Percentiles rank a stretch among this genome's conserved stretches.
Conservation (phyloP, 208 protist genomes). For the Wallacemonas collosoma region DNA sequence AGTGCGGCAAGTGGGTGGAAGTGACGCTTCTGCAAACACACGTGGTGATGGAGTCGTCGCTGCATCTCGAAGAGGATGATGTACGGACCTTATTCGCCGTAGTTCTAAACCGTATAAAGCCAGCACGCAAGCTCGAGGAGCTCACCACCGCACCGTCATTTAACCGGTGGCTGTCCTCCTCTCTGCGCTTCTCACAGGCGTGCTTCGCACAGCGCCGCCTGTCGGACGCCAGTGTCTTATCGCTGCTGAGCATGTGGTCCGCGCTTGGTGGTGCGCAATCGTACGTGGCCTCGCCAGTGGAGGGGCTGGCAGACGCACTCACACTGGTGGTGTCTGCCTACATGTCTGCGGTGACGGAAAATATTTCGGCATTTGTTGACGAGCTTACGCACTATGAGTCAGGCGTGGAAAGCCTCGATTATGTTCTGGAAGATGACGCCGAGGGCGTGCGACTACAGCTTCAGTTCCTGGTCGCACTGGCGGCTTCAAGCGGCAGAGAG, state of each 20-base stretch:
- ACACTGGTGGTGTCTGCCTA: slow-evolving; percentile 27
- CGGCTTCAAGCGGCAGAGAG: slow-evolving; percentile 37
- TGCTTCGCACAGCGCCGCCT: slow-evolving; percentile 32
- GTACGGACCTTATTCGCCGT: slow-evolving; percentile 34
- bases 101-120: slow-evolving; percentile 64
- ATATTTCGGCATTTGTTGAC: background rate
- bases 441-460: slow-evolving; percentile 48
- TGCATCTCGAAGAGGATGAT: slow-evolving; percentile 47
- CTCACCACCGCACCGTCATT: slow-evolving; percentile 43
- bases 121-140: slow-evolving; percentile 52
- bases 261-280: slow-evolving; percentile 32
- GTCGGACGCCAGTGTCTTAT: slow-evolving; percentile 25
- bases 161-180: slow-evolving; percentile 28
- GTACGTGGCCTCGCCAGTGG: slow-evolving; percentile 27
- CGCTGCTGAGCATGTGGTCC: slow-evolving; percentile 39
- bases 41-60: slow-evolving; percentile 43
- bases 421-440: slow-evolving; percentile 45
- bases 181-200: slow-evolving; percentile 29
- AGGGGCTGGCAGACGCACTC: slow-evolving; percentile 12
- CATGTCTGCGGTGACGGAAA: slow-evolving; percentile 14
- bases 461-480: slow-evolving; percentile 40
- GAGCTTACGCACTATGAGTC: background rate
- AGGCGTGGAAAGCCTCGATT: slow-evolving; percentile 9
- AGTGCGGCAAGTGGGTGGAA: slow-evolving; percentile 38
- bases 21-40: slow-evolving; percentile 51